Evolutionary conservation across 257 asterid genomes (phyloP).

Genomic region (Fraxinus pennsylvanica): DNA sequence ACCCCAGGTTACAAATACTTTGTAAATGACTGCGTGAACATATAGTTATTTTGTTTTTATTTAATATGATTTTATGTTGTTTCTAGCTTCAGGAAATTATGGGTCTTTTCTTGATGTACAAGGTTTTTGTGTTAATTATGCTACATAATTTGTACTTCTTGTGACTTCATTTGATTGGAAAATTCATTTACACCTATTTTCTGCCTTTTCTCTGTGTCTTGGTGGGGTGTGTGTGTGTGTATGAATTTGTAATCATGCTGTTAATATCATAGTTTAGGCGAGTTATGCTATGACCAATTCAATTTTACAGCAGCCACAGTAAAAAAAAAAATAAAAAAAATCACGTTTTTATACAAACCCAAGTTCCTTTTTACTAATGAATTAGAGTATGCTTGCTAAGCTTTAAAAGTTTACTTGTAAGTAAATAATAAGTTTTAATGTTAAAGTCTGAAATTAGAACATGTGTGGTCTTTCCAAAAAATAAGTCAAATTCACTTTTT

Average conservation of each 20-base stretch:
- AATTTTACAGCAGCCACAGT: neutral
- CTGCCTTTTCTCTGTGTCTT: neutral
- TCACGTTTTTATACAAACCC: neutral
- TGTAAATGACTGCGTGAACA: neutral
- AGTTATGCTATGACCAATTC: neutral
- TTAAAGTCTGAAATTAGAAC: neutral
- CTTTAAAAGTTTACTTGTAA: neutral
- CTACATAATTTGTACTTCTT: neutral
- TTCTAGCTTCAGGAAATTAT: neutral
- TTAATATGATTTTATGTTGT: neutral
- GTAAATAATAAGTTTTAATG: neutral
- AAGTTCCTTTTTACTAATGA: neutral
- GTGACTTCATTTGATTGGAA: neutral
- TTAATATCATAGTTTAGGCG: neutral
- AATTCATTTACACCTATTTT: neutral
- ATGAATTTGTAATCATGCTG: neutral
- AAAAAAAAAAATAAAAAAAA: neutral
- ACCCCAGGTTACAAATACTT: slow-evolving; percentile 41
- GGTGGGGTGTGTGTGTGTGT: neutral
- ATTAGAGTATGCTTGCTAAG: neutral
- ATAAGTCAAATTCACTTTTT: neutral
- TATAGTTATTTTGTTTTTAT: neutral
- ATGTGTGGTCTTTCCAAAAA: neutral
- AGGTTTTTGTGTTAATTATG: neutral
- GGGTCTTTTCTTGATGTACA: neutral